Conservation (phyloP, 176 grass and related monocot genomes). For the Dactylis glomerata region DNA sequence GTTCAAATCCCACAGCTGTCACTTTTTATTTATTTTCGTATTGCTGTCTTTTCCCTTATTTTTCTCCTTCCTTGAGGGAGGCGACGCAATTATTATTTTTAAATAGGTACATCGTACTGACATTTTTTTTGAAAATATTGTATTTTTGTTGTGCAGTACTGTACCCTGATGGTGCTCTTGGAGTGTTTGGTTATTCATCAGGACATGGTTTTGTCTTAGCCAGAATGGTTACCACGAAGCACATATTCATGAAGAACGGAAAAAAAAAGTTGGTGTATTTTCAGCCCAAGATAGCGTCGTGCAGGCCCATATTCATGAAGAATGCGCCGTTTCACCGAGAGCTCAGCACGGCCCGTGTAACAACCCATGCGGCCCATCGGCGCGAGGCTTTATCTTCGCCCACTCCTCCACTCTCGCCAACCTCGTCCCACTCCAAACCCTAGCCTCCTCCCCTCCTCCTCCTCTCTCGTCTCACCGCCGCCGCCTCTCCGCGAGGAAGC, state of each 20-base stretch:
- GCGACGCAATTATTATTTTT: too few relatives aligned
- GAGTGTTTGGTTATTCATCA: too few relatives aligned
- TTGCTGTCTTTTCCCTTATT: too few relatives aligned
- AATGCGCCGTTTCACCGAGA: background rate
- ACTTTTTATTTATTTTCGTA: background rate
- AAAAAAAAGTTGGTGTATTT: background rate
- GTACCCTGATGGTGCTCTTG: too few relatives aligned
- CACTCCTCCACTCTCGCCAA: background rate
- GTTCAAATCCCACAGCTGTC: conserved; percentile 99
- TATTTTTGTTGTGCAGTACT: too few relatives aligned
- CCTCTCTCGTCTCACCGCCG: background rate
- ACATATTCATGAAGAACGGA: background rate
- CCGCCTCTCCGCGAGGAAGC: background rate
- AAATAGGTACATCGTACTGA: too few relatives aligned
- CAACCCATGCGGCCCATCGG: background rate
- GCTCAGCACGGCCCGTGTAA: background rate
- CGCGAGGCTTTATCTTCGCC: background rate
- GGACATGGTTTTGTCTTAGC: too few relatives aligned
- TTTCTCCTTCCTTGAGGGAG: too few relatives aligned
- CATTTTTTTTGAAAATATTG: too few relatives aligned
- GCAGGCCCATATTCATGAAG: background rate
- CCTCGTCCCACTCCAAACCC: background rate
- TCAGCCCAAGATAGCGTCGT: background rate
- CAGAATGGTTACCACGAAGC: too few relatives aligned
- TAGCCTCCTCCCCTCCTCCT: conserved; percentile 3